Conservation (phyloP, 331 rosid genomes). For the Quercus tomentella region DNA sequence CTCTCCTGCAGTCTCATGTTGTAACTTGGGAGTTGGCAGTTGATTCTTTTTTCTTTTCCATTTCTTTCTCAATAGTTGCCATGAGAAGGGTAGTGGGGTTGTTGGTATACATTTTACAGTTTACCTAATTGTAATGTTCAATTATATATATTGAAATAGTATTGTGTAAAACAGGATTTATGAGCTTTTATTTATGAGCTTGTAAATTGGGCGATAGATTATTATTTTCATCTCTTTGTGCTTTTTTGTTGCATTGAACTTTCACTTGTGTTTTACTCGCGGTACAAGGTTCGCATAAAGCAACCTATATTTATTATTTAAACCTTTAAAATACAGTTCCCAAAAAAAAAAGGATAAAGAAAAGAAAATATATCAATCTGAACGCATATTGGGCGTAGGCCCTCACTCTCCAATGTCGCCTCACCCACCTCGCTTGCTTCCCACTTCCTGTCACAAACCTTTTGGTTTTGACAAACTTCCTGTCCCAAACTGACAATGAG, state of each 20-base stretch:
- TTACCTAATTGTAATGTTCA: not conserved
- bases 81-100: conserved; percentile 23
- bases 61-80: conserved; percentile 8
- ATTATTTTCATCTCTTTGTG: not conserved
- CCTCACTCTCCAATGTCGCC: too few species aligned
- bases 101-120: not conserved
- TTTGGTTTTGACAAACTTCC: too few species aligned
- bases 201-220: conserved; percentile 31
- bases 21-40: conserved; percentile 32
- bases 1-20: conserved; percentile 27
- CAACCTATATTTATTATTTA: too few species aligned
- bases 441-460: too few species aligned
- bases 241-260: not conserved
- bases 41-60: conserved; percentile 10
- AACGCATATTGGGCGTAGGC: too few species aligned
- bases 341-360: too few species aligned
- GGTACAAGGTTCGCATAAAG: too few species aligned
- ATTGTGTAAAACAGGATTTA: conserved; percentile 14
- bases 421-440: too few species aligned
- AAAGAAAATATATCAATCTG: too few species aligned
- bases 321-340: too few species aligned
- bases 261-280: not conserved
- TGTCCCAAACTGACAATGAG: too few species aligned
- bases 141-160: conserved; percentile 13
- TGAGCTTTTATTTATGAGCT: conserved; percentile 34